Percentiles rank a stretch among this genome's conserved stretches.
Evolutionary conservation across 2,329 filamentous ascomycete species (phyloP).

Genomic region (Leptographium wingfieldii): DNA sequence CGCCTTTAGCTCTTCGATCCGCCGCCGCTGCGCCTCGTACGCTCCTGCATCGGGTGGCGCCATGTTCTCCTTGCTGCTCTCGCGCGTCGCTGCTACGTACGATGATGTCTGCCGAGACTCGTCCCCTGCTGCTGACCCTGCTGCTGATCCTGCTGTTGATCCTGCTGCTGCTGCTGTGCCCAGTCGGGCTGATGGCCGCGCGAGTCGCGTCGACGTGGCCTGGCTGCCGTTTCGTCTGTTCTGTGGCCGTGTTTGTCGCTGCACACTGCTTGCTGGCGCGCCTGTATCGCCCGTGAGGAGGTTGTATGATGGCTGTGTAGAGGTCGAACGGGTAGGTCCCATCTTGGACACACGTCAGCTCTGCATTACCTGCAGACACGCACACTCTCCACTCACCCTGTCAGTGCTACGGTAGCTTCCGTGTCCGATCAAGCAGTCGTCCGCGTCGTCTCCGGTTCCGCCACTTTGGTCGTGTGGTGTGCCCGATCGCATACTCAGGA

Average conservation of each 20-base stretch:
- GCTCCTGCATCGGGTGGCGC: constrained; percentile 45
- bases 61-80: constrained; percentile 48
- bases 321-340: constrained; percentile 16
- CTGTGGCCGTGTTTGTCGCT: no score
- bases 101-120: constrained; percentile 15
- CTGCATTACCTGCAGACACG: no score
- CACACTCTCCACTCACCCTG: background rate
- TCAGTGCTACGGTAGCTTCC: no score
- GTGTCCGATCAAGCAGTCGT: no score
- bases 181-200: background rate
- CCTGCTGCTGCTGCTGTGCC: background rate
- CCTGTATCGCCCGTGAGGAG: constrained; percentile 22
- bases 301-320: constrained; percentile 24
- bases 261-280: no score
- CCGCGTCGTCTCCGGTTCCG: constrained; percentile 11
- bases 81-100: constrained; percentile 34
- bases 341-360: constrained; percentile 11
- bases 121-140: background rate
- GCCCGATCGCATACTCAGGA: constrained; percentile 10
- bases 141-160: background rate
- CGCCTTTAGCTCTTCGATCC: constrained; percentile 70
- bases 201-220: background rate
- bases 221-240: background rate
- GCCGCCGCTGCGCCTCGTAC: constrained; percentile 43
- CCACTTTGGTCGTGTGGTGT: constrained; percentile 15